Evolutionary conservation across 208 protist genomes (phyloP).

Genomic region (Acanthamoeba lenticulata): DNA sequence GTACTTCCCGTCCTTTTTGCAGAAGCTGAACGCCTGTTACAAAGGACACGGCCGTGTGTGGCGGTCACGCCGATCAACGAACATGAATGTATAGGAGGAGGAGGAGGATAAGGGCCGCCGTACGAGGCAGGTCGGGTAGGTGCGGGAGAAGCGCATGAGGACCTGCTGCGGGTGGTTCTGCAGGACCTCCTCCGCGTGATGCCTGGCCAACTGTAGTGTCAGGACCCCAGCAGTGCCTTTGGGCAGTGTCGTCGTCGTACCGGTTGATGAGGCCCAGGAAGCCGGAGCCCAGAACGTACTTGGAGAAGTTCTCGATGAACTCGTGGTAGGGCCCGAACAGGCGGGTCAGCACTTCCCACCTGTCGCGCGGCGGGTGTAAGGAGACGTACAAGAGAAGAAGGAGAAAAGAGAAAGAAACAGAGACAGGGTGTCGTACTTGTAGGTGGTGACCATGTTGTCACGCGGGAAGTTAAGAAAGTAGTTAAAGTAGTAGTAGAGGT

Average conservation of each 20-base stretch:
- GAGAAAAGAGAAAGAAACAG: neutral
- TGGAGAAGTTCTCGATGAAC: slow-evolving; percentile 48
- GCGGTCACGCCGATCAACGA: neutral
- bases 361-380: neutral
- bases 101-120: neutral
- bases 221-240: neutral
- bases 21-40: slow-evolving; percentile 39
- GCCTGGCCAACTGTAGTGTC: neutral
- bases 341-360: slow-evolving; percentile 39
- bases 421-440: neutral
- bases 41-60: no score
- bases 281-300: slow-evolving; percentile 15
- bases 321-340: slow-evolving; percentile 43
- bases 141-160: slow-evolving; percentile 7
- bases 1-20: slow-evolving; percentile 48
- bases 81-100: neutral
- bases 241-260: neutral
- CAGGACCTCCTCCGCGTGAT: neutral
- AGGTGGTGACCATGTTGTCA: slow-evolving; percentile 61
- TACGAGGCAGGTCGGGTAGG: slow-evolving; percentile 46
- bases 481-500: slow-evolving; percentile 37
- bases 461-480: slow-evolving; percentile 56
- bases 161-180: slow-evolving; percentile 26
- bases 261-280: slow-evolving; percentile 19
- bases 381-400: neutral